Evolutionary conservation across 257 asterid species (phyloP).

Genomic region (Rauvolfia tetraphylla): DNA sequence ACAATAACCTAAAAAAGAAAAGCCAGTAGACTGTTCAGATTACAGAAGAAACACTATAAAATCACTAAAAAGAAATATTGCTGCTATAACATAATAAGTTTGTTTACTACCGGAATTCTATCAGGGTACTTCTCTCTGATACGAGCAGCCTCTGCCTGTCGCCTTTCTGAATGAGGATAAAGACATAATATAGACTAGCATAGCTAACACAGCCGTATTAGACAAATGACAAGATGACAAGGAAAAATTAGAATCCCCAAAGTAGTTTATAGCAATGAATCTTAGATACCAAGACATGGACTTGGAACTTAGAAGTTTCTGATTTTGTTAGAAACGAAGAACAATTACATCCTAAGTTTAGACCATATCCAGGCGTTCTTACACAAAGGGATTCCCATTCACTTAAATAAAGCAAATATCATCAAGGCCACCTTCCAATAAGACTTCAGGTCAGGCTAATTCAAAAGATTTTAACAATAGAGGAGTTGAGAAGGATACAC

Average conservation of each 20-base stretch:
- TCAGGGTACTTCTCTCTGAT: conserved; percentile 98
- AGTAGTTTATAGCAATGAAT: neutral
- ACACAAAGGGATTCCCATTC: neutral
- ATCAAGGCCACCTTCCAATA: neutral
- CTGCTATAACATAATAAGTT: neutral
- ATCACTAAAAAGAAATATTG: neutral
- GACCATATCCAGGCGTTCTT: neutral
- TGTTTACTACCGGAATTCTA: conserved; percentile 71
- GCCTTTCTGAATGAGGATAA: conserved; percentile 59
- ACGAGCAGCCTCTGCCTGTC: conserved; percentile 94
- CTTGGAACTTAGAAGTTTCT: neutral
- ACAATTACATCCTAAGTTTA: neutral
- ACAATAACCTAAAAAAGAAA: conserved; percentile 63
- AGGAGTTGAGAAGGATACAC: too few relatives aligned
- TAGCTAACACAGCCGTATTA: neutral
- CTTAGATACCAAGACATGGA: neutral
- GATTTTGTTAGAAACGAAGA: too few relatives aligned
- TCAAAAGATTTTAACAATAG: neutral
- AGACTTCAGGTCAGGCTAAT: neutral
- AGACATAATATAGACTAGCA: neutral
- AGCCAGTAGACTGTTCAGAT: conserved; percentile 10
- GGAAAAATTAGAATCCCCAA: neutral
- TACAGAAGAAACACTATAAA: neutral
- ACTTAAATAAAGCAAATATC: neutral
- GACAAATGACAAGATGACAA: neutral